phyloP scores from a whole-genome alignment of 148 eudicot genomes.

The Rhododendron williamsianum region DNA sequence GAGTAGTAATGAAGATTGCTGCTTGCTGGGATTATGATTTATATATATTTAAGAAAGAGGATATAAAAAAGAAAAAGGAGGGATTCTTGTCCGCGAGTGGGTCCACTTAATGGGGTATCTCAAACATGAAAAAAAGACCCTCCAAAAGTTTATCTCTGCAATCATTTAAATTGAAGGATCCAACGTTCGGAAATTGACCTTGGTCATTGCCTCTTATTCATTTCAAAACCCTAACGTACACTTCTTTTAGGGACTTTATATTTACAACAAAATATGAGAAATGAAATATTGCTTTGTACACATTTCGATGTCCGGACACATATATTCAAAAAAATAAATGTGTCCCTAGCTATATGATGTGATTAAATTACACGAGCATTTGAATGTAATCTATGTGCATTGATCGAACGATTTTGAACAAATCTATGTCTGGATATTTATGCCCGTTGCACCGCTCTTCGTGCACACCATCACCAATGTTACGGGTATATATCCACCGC shows the following conservation, averaged over 20 bases:
- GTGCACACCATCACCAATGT: background rate
- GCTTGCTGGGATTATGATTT: background rate
- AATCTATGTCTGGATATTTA: background rate
- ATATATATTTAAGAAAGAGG: background rate
- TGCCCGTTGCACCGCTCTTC: background rate
- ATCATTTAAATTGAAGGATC: slow-evolving; percentile 12
- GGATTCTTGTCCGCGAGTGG: background rate
- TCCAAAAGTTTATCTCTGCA: background rate
- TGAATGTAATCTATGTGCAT: background rate
- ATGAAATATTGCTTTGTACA: background rate
- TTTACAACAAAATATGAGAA: background rate
- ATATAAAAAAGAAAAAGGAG: background rate
- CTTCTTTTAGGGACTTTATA: background rate
- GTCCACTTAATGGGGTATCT: background rate
- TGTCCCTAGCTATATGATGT: no score
- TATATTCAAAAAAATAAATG: no score
- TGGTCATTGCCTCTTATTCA: slow-evolving; percentile 9
- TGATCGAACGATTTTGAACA: background rate
- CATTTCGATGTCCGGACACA: background rate
- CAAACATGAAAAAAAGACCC: background rate
- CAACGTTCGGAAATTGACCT: slow-evolving; percentile 12
- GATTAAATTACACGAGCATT: no score
- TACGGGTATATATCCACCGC: background rate
- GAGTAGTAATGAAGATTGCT: background rate
- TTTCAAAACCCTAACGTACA: slow-evolving; percentile 12